Base-by-base conservation (phyloP, 139 green algal species). In the Micractinium sp. region DNA sequence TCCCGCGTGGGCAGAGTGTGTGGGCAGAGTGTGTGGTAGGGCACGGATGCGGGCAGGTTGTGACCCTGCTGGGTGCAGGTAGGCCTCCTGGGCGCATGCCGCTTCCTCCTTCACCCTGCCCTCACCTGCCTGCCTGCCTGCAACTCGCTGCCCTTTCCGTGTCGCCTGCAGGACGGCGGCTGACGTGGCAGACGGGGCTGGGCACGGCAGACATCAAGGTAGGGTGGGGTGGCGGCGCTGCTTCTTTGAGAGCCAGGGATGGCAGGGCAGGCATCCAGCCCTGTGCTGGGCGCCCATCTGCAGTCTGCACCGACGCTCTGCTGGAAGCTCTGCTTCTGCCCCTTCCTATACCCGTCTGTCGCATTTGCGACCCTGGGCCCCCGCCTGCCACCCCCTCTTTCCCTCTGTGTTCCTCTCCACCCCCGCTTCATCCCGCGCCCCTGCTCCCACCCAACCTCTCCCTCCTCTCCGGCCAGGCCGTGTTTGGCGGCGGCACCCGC, bases 131-230 rank as follows among this genome's bases (percentile, higher is more conserved):
- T 67, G 78, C 35, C 38, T 66, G 76, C 35, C 38, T 31, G 9
- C 76, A 3, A 35, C 78, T 12, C 78, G 35, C 29, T 41, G 41
- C 75, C 19, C n/a, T 60, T 9, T 7, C 20, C 16, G 80, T 87
- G 13, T 89, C 85, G 31, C 94, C 97, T 89, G 93, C 87, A 33
- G 97, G 97, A 15, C 94, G 98, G n/a, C 95, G 95, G 90, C 95
- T 99, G 33, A 95, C 92, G n/a, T 99, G 97, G 97, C 98, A 99
- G 93, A 96, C 95, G 79, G 97, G 97, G 89, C 98, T 99, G 98
- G 98, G 98, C 90, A 98, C 92, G 16, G 96, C 96, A 29, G 98
- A 99, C 87, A 87, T 99, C 76, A 94, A 95, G 76, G 47, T 56
- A 9, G 47, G 47, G 47, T 9, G 47, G 47, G 47, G 47, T 5